A percentile compares a stretch with the other conserved stretches of the same genome.
phyloP scores from a whole-genome alignment of 129 eudicot species.

The Saposhnikovia divaricata region DNA sequence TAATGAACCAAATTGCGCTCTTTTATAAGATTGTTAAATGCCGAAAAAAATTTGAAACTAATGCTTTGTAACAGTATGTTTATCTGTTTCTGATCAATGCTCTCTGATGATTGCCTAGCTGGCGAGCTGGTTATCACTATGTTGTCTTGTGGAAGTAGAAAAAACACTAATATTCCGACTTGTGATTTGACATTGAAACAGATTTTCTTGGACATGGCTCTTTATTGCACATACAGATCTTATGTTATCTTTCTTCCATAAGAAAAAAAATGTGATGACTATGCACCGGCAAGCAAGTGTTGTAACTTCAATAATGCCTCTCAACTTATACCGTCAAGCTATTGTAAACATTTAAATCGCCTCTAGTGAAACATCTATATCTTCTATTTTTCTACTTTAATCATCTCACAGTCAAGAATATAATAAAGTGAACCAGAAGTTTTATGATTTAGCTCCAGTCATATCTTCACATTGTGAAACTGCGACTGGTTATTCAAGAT shows the following conservation, averaged over 20 bases:
- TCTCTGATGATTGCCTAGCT: no score
- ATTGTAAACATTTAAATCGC: neutral
- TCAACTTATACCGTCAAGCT: no score
- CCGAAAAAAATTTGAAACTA: no score
- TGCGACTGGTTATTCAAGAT: neutral
- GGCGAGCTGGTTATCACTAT: neutral
- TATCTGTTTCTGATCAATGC: neutral
- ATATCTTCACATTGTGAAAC: neutral
- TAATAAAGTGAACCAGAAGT: neutral
- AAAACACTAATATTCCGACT: conserved; percentile 16
- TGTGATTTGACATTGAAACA: conserved; percentile 26
- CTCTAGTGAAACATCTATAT: neutral
- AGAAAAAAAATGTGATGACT: conserved; percentile 41
- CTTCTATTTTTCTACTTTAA: neutral
- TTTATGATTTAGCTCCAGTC: neutral
- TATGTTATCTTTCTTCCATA: conserved; percentile 85
- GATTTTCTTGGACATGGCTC: conserved; percentile 90
- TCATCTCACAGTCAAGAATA: no score
- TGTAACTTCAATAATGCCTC: conserved; percentile 17
- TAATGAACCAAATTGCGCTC: neutral
- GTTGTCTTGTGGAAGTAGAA: neutral
- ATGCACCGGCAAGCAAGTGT: conserved; percentile 28
- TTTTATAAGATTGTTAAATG: no score
- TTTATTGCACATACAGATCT: conserved; percentile 98
- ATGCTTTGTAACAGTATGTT: no score